A percentile compares a stretch with the other conserved stretches of the same genome.
These are phyloP conservation scores for Castanospermum australe DNA, from an alignment of 306 rosid genomes.

Conservation along the genomic window DNA sequence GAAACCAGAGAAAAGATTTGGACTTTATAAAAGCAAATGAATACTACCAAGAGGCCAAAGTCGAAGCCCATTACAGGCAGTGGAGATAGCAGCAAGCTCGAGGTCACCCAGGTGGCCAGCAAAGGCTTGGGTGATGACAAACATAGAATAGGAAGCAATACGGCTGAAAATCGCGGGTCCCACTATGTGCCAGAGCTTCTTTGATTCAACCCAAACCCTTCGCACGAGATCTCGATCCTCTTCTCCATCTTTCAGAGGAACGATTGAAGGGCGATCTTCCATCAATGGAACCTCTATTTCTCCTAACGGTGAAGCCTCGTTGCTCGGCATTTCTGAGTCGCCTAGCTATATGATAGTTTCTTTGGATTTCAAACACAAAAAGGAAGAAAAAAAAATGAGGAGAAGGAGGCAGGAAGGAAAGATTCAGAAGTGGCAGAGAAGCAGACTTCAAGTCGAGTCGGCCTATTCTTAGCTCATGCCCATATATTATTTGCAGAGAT, in stretches of 20 bases:
- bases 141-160: slow-evolving; percentile 46
- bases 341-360: background rate
- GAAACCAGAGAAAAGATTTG: background rate
- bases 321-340: slow-evolving; percentile 21
- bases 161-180: slow-evolving; percentile 77
- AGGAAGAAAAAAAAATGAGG: background rate
- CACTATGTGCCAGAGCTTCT: slow-evolving; percentile 75
- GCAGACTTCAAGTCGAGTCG: too few species aligned
- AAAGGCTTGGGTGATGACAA: slow-evolving; percentile 73
- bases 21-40: background rate
- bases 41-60: slow-evolving; percentile 61
- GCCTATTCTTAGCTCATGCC: background rate
- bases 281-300: slow-evolving; percentile 47
- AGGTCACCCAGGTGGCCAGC: slow-evolving; percentile 81
- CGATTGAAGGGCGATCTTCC: background rate
- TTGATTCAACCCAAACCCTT: slow-evolving; percentile 58
- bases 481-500: too few species aligned
- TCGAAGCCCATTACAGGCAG: slow-evolving; percentile 60
- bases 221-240: slow-evolving; percentile 12
- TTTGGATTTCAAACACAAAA: background rate
- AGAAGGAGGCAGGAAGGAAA: background rate
- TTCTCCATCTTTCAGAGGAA: background rate
- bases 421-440: background rate
- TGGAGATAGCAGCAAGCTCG: slow-evolving; percentile 69
- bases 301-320: slow-evolving; percentile 20